Percentiles rank a stretch among this genome's conserved stretches.
phyloP scores from a whole-genome alignment of 371 early-diverging fungal species.

The Mortierella sp. region DNA sequence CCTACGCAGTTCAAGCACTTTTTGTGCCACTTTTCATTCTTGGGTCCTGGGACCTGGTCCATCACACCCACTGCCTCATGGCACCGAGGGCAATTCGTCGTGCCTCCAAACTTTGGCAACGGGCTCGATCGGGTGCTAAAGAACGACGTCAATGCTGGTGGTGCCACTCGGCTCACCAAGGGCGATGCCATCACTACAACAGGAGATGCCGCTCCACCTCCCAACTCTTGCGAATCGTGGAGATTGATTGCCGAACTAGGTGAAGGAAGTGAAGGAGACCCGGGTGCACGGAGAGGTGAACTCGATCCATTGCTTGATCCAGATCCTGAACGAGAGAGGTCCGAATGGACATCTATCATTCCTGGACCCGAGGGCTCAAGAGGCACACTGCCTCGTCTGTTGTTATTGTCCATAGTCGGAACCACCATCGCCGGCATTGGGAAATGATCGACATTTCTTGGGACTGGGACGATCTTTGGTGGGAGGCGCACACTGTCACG shows the following conservation, averaged over 20 bases:
- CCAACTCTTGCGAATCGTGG: constrained; percentile 3
- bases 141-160: constrained; percentile 40
- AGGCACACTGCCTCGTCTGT: not conserved
- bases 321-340: constrained; percentile 25
- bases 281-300: constrained; percentile 8
- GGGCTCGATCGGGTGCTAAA: constrained; percentile 51
- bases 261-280: constrained; percentile 21
- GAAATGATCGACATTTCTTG: constrained; percentile 35
- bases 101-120: constrained; percentile 65
- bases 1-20: constrained; percentile 64
- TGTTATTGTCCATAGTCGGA: not conserved
- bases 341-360: constrained; percentile 10
- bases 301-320: constrained; percentile 10
- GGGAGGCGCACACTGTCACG: constrained; percentile 26
- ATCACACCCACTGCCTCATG: constrained; percentile 60
- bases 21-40: constrained; percentile 69
- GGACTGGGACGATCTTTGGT: constrained; percentile 51
- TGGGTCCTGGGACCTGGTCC: constrained; percentile 68
- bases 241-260: constrained; percentile 23
- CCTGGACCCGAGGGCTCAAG: constrained; percentile 35
- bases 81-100: constrained; percentile 64
- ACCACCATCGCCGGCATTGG: constrained; percentile 23
- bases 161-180: constrained; percentile 13
- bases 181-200: constrained; percentile 46
- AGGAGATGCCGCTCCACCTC: constrained; percentile 10